phyloP scores from a whole-genome alignment of 148 eudicot species.

The Vaccinium myrtillus region DNA sequence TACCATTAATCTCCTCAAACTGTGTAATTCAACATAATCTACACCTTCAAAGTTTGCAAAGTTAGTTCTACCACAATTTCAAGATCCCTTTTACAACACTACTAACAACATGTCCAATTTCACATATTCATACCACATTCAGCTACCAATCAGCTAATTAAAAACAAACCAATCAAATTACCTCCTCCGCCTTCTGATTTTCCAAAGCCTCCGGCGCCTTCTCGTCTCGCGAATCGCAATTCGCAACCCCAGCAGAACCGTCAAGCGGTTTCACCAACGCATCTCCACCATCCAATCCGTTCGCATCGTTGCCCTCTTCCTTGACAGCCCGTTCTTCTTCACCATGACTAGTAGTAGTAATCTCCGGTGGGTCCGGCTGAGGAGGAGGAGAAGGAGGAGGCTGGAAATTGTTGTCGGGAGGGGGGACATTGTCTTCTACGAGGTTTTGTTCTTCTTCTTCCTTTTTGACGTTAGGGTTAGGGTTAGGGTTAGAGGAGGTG shows the following conservation, averaged over 20 bases:
- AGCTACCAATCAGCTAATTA: background rate
- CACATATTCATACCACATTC: background rate
- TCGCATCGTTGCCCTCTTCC: slow-evolving; percentile 17
- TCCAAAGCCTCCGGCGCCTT: slow-evolving; percentile 6
- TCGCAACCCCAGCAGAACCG: background rate
- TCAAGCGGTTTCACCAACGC: no score
- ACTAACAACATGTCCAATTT: background rate
- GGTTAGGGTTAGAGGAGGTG: slow-evolving; percentile 26
- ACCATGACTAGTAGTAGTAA: background rate
- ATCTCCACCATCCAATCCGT: slow-evolving; percentile 3
- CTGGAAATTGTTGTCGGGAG: background rate
- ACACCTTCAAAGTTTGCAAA: background rate
- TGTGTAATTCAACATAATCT: background rate
- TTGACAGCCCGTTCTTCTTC: slow-evolving; percentile 9
- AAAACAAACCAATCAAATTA: background rate
- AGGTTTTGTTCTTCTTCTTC: background rate
- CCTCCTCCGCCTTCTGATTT: slow-evolving; percentile 1
- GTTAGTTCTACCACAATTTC: background rate
- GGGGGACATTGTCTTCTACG: background rate
- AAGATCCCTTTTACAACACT: background rate
- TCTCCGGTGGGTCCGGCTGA: background rate
- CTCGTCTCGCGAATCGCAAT: background rate
- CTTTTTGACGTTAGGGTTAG: slow-evolving; percentile 5
- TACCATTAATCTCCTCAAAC: background rate
- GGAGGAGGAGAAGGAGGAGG: slow-evolving; percentile 14